Conservation (phyloP, 2,329 filamentous ascomycete genomes). For the Fusarium aywerte region DNA sequence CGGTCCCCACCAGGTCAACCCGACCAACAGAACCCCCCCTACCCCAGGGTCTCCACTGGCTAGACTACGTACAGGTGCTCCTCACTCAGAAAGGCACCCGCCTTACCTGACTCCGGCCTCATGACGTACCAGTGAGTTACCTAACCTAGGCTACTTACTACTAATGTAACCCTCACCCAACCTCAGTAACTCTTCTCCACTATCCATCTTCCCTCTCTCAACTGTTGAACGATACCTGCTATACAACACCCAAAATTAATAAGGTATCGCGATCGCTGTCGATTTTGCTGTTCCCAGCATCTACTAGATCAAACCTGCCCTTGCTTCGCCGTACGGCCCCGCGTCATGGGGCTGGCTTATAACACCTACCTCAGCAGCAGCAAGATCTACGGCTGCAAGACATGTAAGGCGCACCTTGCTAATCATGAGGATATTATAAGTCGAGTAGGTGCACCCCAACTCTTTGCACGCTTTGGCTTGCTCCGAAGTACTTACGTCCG, state of each 20-base stretch:
- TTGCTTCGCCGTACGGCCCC: conserved; percentile 14
- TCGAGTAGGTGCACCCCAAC: conserved; percentile 68
- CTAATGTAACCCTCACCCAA: conserved; percentile 6
- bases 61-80: neutral
- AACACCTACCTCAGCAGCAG: conserved; percentile 88
- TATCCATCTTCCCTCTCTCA: conserved; percentile 15
- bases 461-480: neutral
- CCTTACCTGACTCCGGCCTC: conserved; percentile 14
- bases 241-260: neutral
- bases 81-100: conserved; percentile 20
- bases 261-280: neutral
- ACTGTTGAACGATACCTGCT: neutral
- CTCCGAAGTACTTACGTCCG: neutral
- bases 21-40: no score
- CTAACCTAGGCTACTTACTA: neutral
- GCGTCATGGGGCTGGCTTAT: conserved; percentile 84
- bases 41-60: no score
- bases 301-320: neutral
- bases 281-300: neutral
- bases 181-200: conserved; percentile 14
- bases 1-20: no score
- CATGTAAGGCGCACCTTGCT: conserved; percentile 93
- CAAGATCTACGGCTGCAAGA: conserved; percentile 93
- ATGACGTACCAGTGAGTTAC: conserved; percentile 36
- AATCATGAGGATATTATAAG: conserved; percentile 98